Evolutionary conservation across 2,329 filamentous ascomycete species (phyloP), one percentile per base, ranked within the genome.

Genomic region (Trichoderma guizhouense): DNA sequence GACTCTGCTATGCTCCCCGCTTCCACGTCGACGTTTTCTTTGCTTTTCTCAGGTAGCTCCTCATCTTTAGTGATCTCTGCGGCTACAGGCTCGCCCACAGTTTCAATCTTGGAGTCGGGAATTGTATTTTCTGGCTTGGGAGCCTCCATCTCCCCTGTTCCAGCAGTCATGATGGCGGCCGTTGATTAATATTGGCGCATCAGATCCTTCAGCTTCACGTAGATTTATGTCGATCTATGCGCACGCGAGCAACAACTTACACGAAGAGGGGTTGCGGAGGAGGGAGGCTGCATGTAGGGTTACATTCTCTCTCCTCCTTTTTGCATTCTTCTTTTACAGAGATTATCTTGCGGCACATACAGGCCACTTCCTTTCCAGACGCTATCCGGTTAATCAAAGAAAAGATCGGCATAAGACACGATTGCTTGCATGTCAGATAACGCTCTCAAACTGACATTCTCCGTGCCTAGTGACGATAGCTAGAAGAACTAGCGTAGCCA

Each of bases 21-120:
- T 39, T 77, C 76, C 18, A 75, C 72, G 3, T 76, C 72, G 28
- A 60, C 69, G 9, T 64, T 73, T 9, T 69, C 70, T 34, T 70
- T 61, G 21, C 24, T 43, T 26, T 65, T 39, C 4, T 62, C 57
- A 3, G 26, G 21, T 1, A 39, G 24, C 11, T 8, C 34, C 34
- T 69, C 66, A 51, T 53, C 58, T 28, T 53, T 53, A 6, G 18
- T 32, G 18, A n/a, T 51, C 18, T 69, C 57, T n/a, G 32, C 18
- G 24, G 57, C 12, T 18, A 51, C 55, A 0, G n/a, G 15, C 21
- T 51, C 24, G n/a, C 43, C 43, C 21, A 11, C 36, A 51, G 55
- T 28, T 39, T 69, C 39, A 32, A 39, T 21, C 5, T 28, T 30
- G 24, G 34, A 14, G 18, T 51, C 57, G 7, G 36, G 14, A 3